Base-by-base conservation (phyloP, 192 early-diverging fungal species). In the Coemansia interrupta region DNA sequence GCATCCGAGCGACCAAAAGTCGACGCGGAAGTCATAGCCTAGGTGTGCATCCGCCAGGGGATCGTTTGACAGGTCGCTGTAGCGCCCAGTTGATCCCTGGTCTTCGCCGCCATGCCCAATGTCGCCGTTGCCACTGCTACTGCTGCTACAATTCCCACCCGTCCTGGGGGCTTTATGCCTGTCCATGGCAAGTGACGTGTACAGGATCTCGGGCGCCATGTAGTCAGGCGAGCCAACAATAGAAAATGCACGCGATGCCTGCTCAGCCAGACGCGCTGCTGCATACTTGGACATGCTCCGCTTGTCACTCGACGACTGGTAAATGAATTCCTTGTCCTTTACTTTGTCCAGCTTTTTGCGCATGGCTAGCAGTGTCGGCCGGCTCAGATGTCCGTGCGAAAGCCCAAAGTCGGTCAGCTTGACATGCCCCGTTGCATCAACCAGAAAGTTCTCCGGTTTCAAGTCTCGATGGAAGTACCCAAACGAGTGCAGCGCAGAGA, bases 381-480 rank as follows among this genome's bases (percentile, higher is more conserved):
- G 54, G 50, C 71, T 90, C 30, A 91, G 41, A 56, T 90, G 86
- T 12, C 90, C 92, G 61, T 94, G 91, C 10, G 90, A 90, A 54
- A 94, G 89, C 19, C 92, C 91, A 77, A 92, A 94, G 70, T 94
- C 92, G 2, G 92, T 94, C 26, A 94, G 87, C 66, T 92, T 92
- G 57, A 94, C 84, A 63, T 94, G 89, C 17, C 92, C 92, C 13
- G 78, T 72, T 12, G 68, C 65, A 49, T 73, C 70, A 4, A 80
- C 77, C 12, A 80, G 51, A 56, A 80, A 80, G 64, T 80, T 80
- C 28, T 80, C 77, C 0, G 77, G 77, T 58, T 80, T 80, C 44
- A 80, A 64, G 56, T 80, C 77, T 43, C 77, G 71, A 17, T 80
- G 77, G 41, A 73, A 80, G 55, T 73, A 80, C 1, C 76, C 76